Evolutionary conservation across 169 alveolate genomes (phyloP).

Genomic region (Plasmodium gallinaceum): DNA sequence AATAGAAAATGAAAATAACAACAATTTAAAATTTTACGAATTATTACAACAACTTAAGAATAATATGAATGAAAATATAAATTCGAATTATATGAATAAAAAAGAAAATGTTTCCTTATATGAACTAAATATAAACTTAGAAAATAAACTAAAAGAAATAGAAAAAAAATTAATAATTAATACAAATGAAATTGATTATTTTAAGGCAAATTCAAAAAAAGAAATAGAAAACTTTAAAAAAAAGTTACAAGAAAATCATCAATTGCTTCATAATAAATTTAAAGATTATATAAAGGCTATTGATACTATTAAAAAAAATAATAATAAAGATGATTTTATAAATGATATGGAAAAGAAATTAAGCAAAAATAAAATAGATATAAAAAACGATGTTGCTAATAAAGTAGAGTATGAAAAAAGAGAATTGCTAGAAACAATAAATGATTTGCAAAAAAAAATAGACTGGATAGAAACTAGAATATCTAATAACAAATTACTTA

Average conservation of each 20-base stretch:
- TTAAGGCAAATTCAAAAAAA: conserved; percentile 41
- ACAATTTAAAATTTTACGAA: neutral
- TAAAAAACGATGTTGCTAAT: conserved; percentile 24
- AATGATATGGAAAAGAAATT: conserved; percentile 52
- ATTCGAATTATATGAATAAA: conserved; percentile 3
- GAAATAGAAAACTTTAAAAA: conserved; percentile 66
- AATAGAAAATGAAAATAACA: conserved; percentile 13
- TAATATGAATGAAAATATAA: conserved; percentile 18
- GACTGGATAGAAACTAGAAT: conserved; percentile 8
- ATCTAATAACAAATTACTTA: neutral
- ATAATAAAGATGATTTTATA: conserved; percentile 26
- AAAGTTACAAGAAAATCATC: conserved; percentile 51
- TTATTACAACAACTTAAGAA: conserved; percentile 43
- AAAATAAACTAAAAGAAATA: conserved; percentile 37
- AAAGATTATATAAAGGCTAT: conserved; percentile 48
- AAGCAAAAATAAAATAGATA: conserved; percentile 33
- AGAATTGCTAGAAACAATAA: conserved; percentile 29
- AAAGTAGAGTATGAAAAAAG: conserved; percentile 54
- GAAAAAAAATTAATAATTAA: conserved; percentile 27
- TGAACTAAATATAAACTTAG: conserved; percentile 27
- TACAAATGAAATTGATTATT: conserved; percentile 37
- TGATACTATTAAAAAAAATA: conserved; percentile 44
- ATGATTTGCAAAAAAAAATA: conserved; percentile 38
- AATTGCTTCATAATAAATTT: conserved; percentile 40
- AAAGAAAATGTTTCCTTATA: conserved; percentile 12